Percentiles rank a stretch among this genome's conserved stretches.
These are phyloP conservation scores for Leptodontidium sp. DNA, from an alignment of 2,329 filamentous ascomycete genomes.

Conservation along the genomic window DNA sequence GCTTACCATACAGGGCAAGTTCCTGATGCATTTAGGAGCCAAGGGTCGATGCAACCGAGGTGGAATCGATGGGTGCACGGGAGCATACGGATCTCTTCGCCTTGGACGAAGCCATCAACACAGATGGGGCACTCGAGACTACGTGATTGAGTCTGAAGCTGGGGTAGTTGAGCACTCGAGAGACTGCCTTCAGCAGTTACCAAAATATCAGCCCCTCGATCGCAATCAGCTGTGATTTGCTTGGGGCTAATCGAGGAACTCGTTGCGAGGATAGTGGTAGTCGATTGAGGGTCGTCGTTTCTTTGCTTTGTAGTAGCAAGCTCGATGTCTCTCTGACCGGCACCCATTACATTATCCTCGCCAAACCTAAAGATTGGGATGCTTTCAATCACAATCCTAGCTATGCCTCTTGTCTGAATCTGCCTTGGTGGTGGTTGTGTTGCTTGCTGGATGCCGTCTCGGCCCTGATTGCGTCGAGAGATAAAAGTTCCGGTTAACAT, in stretches of 20 bases:
- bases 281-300: constrained; percentile 1
- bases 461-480: background rate
- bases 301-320: background rate
- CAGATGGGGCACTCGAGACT: constrained; percentile 3
- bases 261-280: background rate
- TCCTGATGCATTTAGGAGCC: background rate
- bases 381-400: background rate
- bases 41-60: background rate
- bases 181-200: constrained; percentile 4
- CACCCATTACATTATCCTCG: constrained; percentile 2
- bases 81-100: constrained; percentile 3
- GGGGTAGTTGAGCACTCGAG: background rate
- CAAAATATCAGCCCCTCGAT: background rate
- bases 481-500: constrained; percentile 3
- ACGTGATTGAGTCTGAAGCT: background rate
- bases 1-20: constrained; percentile 1
- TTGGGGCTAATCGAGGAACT: background rate
- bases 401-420: constrained; percentile 3
- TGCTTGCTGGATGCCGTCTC: background rate
- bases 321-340: constrained; percentile 2
- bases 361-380: background rate
- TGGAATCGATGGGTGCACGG: constrained; percentile 4
- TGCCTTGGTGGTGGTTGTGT: constrained; percentile 1
- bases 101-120: constrained; percentile 1
- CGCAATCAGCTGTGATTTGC: background rate